Evolutionary conservation across 768 basidiomycete species (phyloP), one percentile per base, ranked within the genome.

Genomic region (Serendipita vermifera): DNA sequence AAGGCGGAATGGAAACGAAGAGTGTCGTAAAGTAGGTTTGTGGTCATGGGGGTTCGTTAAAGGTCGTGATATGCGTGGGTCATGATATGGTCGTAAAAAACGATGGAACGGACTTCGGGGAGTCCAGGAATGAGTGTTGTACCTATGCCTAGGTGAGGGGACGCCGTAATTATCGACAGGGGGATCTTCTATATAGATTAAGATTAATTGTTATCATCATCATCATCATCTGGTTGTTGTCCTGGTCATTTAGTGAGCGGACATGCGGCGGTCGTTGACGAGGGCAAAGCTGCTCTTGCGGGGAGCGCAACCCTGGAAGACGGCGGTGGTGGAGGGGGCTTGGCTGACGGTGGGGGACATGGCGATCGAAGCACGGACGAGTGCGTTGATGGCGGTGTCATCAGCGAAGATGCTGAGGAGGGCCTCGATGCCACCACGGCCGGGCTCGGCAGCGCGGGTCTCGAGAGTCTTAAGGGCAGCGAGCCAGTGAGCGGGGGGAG

Each of bases 381-480:
- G 41, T 11, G 41, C 41, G 2, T 43, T 43, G 41, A 43, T 43
- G 41, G 41, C 41, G 13, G 41, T 43, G 26, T 43, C 41, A 24
- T 43, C 41, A 15, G 41, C 41, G 26, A 43, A 43, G 1, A 43
- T 43, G 41, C 41, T 43, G 41, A 43, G 11, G 41, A 43, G 41
- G 13, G 41, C 9, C 26, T 43, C 41, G 22, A 15, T 11, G 13
- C 41, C 41, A 22, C 41, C 41, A 13, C 41, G 41, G 26, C 41
- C 41, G 13, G 41, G 41, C 26, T 43, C 41, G 9, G 41, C 41
- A 43, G 41, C 41, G 15, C 41, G 41, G 14, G 14, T 43, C 26
- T 43, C 41, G 41, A 43, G 41, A 13, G 41, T 43, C 26, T 43
- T 11, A 26, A 43, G 41, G 1, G 41, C 41, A 0, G 41, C 13